Base-by-base conservation (phyloP, 2,329 filamentous ascomycete species). In the Achaetomium macrosporum region DNA sequence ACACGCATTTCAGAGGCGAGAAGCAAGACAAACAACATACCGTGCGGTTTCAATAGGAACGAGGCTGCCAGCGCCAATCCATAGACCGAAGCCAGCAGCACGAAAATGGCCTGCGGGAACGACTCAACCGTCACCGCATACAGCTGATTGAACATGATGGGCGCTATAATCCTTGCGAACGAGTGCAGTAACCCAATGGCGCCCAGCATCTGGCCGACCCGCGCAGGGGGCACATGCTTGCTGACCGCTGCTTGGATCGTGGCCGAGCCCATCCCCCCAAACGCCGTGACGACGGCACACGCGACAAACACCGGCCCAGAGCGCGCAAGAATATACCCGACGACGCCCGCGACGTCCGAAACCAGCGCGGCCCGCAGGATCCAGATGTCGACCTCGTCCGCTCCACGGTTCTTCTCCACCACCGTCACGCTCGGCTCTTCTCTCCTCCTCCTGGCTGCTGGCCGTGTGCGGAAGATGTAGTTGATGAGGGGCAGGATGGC, bases 121-220 rank as follows among this genome's bases (percentile, higher is more conserved):
- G 72, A 82, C 17, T 78, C 82, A 1, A 96, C 88, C 0, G 93
- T 97, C 2, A 78, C 74, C 13, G 86, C 87, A 66, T 95, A 99
- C 10, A 97, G 81, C 5, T 88, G 80, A 64, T 93, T 95, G 70
- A 96, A 95, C 1, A 92, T 65, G 0, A 89, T 78, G 0, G 93
- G 93, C 1, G 87, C 84, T 12, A 95, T 67, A 2, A 97, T 83
- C 56, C 90, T 77, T 3, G 88, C 82, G 35, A 96, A 71, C 1
- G 90, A 87, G 69, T 97, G 92, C 53, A 97, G 71, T 56, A 97
- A 74, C 0, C 92, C 93, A 15, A 85, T 86, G 1, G 90, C 91
- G 19, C 93, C 93, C 0, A 99, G 78, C n/a, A 97, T 74, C 66
- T 93, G 84, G 0, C 93, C 93, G 0, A 93, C 85, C 43, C 81